Conservation (phyloP, 176 grass and related monocot species). For the barley (Hordeum vulgare) region DNA sequence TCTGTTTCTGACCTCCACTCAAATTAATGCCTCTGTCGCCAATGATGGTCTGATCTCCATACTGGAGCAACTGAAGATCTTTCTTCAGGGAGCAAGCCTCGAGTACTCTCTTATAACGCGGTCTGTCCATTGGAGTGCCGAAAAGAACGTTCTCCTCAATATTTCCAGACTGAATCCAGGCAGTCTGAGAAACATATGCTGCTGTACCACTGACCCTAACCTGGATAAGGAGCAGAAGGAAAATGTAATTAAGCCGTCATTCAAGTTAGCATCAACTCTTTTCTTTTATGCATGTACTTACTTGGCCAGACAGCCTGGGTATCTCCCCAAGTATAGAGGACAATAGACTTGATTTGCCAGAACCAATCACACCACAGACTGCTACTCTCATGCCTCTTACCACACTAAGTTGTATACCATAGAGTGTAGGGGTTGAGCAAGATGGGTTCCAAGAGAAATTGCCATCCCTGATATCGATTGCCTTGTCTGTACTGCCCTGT, state of each 20-base stretch:
- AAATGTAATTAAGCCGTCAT: constrained; percentile 13
- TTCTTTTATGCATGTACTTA: constrained; percentile 32
- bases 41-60: constrained; percentile 94
- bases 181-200: constrained; percentile 91
- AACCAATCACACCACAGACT: constrained; percentile 91
- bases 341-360: constrained; percentile 92
- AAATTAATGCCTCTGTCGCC: constrained; percentile 98
- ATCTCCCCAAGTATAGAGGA: constrained; percentile 95
- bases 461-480: constrained; percentile 75
- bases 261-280: background rate
- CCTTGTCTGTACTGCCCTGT: constrained; percentile 47
- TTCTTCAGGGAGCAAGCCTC: constrained; percentile 93
- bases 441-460: constrained; percentile 68
- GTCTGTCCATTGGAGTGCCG: constrained; percentile 70
- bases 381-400: constrained; percentile 89
- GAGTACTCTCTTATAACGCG: constrained; percentile 74
- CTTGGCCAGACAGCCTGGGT: constrained; percentile 84
- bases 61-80: constrained; percentile 83
- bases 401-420: constrained; percentile 54
- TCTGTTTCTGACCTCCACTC: constrained; percentile 98
- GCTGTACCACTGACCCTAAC: constrained; percentile 78
- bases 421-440: constrained; percentile 55
- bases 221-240: constrained; percentile 45
- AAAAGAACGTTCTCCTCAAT: constrained; percentile 98
- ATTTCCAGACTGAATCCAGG: constrained; percentile 98